These are phyloP conservation scores for Monsonia emarginata DNA, from an alignment of 441 rosid genomes.

Conservation along the genomic window DNA sequence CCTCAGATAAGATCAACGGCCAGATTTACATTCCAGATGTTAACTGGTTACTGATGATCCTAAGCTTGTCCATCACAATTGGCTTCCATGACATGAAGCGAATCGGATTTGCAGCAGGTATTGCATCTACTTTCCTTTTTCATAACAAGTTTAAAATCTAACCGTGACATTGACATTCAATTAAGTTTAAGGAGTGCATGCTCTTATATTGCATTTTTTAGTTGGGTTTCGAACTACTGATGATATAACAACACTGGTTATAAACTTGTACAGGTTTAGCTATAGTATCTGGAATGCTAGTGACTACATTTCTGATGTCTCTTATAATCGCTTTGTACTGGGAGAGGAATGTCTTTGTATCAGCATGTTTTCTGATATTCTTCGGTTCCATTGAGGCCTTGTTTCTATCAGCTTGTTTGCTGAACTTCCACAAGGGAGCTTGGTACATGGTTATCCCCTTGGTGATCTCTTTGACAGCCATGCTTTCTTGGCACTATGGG, in stretches of 20 bases:
- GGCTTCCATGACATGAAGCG: conserved; percentile 30
- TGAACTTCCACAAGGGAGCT: conserved; percentile 43
- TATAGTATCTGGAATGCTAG: conserved; percentile 43
- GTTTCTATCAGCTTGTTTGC: conserved; percentile 34
- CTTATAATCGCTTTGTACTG: conserved; percentile 48
- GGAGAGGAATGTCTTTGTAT: conserved; percentile 33
- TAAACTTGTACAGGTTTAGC: conserved; percentile 34
- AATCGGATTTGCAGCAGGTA: conserved; percentile 50
- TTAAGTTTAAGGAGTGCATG: too few relatives aligned
- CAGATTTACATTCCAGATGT: conserved; percentile 55
- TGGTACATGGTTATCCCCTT: conserved; percentile 43
- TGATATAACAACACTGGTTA: too few relatives aligned
- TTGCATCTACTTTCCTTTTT: neutral
- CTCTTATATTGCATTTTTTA: too few relatives aligned
- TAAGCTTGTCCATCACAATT: conserved; percentile 42
- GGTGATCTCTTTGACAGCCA: conserved; percentile 30
- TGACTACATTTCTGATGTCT: conserved; percentile 66
- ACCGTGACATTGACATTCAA: too few relatives aligned
- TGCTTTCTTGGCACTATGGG: conserved; percentile 63
- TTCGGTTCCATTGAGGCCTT: conserved; percentile 44
- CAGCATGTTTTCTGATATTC: conserved; percentile 38
- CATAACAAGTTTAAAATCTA: neutral
- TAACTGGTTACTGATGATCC: conserved; percentile 55
- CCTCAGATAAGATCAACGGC: conserved; percentile 46
- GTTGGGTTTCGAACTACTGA: too few relatives aligned